Conservation (phyloP, 139 green algal genomes). For the Yamagishiella unicocca region DNA sequence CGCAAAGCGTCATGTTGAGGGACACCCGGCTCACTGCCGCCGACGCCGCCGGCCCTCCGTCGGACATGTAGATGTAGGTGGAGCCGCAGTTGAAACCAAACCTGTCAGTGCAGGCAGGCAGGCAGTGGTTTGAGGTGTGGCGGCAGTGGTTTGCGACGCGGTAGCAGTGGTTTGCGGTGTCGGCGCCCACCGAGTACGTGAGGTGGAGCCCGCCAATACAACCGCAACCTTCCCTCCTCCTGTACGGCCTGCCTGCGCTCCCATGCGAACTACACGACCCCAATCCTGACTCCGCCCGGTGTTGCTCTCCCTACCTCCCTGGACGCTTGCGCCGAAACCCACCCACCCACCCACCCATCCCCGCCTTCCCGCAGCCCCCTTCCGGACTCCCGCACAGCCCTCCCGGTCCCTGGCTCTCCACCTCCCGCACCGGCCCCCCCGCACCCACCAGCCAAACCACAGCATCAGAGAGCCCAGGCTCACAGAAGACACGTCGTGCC, state of each 20-base stretch:
- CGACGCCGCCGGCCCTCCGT: neutral
- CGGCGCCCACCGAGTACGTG: no score
- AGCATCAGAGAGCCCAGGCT: slow-evolving; percentile 22
- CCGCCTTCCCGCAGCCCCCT: neutral
- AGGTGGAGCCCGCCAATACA: no score
- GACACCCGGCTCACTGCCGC: slow-evolving; percentile 40
- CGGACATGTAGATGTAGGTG: slow-evolving; percentile 42
- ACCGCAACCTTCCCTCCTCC: no score
- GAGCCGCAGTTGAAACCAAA: slow-evolving; percentile 49
- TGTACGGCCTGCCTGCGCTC: no score
- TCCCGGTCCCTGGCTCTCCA: neutral
- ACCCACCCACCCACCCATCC: neutral
- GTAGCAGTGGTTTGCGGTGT: no score
- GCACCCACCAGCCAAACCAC: slow-evolving; percentile 37
- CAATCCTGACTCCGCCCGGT: no score
- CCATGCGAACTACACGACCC: no score
- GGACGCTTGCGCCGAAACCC: neutral
- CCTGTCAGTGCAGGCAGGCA: no score
- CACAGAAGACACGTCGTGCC: slow-evolving; percentile 60
- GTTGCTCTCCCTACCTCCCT: no score
- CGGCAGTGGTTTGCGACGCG: no score
- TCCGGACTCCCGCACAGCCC: neutral
- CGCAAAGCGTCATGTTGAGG: slow-evolving; percentile 64
- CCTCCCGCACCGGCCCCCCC: neutral
- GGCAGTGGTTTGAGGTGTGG: no score